These are phyloP conservation scores for Kwoniella europaea DNA, from an alignment of 768 basidiomycete species.

Conservation along the genomic window DNA sequence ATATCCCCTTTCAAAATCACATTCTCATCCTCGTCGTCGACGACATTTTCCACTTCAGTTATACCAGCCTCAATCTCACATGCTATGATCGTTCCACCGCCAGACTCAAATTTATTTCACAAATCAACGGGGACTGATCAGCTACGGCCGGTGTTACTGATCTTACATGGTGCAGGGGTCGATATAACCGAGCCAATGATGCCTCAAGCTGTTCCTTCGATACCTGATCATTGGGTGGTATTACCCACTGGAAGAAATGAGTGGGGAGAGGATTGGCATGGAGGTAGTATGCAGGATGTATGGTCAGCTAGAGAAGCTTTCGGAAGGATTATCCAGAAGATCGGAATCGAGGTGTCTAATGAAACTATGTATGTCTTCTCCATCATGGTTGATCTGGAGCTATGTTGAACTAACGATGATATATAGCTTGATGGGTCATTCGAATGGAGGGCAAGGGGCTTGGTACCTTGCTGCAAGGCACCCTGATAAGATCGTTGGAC, in stretches of 20 bases:
- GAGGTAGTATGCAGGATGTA: constrained; percentile 74
- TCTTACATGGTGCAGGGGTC: constrained; percentile 77
- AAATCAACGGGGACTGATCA: constrained; percentile 59
- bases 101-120: neutral
- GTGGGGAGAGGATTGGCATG: constrained; percentile 96
- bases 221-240: constrained; percentile 72
- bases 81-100: constrained; percentile 51
- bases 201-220: constrained; percentile 68
- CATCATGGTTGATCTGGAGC: neutral
- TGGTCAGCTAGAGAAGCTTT: constrained; percentile 70
- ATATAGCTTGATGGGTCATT: constrained; percentile 79
- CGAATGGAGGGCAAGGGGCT: constrained; percentile 88
- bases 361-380: constrained; percentile 40
- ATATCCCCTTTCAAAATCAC: constrained; percentile 36
- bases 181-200: constrained; percentile 69
- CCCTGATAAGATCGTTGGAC: constrained; percentile 67
- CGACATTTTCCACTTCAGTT: neutral
- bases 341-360: constrained; percentile 58
- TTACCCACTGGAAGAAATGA: constrained; percentile 81
- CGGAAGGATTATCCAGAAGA: constrained; percentile 59
- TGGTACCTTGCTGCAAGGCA: constrained; percentile 79
- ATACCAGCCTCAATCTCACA: constrained; percentile 40
- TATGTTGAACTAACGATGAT: neutral
- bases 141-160: constrained; percentile 64
- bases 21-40: constrained; percentile 24